phyloP scores from a whole-genome alignment of 179 eudicot species.

The Vitellaria paradoxa region DNA sequence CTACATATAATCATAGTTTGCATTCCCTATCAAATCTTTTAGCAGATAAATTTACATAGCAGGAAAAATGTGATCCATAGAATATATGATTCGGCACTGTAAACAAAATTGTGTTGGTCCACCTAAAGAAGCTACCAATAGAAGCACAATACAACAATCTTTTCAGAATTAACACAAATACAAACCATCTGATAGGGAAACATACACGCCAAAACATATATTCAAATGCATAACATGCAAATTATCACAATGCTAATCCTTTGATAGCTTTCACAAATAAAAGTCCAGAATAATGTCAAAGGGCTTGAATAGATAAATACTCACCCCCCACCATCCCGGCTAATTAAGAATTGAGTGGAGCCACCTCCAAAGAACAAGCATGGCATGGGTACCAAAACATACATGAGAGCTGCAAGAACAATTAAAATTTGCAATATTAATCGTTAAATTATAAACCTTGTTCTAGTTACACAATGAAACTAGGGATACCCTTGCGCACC shows the following conservation, averaged over 20 bases:
- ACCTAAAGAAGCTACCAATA: neutral
- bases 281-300: neutral
- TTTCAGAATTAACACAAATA: neutral
- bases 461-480: neutral
- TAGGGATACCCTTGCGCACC: conserved; percentile 35
- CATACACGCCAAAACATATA: neutral
- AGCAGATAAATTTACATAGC: neutral
- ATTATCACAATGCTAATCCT: neutral
- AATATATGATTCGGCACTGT: neutral
- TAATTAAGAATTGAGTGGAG: conserved; percentile 81
- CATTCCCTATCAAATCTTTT: neutral
- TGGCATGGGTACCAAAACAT: conserved; percentile 96
- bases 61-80: neutral
- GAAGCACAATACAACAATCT: neutral
- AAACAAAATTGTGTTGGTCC: neutral
- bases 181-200: neutral
- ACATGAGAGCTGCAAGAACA: conserved; percentile 86
- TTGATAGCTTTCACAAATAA: neutral
- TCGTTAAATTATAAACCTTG: neutral
- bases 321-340: conserved; percentile 99
- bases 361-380: conserved; percentile 99
- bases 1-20: neutral
- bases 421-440: conserved; percentile 14
- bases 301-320: conserved; percentile 21
- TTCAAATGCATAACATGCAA: neutral